These are phyloP conservation scores for Suhomyces bokatorum DNA, from an alignment of 1,139 yeast genomes.

Conservation along the genomic window DNA sequence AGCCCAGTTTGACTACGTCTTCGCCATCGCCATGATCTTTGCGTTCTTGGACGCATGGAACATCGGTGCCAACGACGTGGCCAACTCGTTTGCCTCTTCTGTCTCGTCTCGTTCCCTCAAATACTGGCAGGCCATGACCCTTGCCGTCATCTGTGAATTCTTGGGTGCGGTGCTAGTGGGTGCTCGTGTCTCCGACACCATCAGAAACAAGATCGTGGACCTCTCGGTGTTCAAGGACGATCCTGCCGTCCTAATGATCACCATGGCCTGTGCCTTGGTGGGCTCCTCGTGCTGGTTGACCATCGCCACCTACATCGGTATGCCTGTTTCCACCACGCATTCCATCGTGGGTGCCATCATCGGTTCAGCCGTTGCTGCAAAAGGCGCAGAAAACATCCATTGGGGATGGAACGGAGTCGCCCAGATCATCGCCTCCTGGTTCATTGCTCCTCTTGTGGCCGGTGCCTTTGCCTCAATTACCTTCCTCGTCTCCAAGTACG, in stretches of 20 bases:
- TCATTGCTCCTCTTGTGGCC: slow-evolving; percentile 74
- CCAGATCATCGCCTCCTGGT: slow-evolving; percentile 79
- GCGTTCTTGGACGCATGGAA: slow-evolving; percentile 82
- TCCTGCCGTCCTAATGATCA: slow-evolving; percentile 71
- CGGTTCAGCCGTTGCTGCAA: slow-evolving; percentile 76
- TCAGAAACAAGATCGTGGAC: slow-evolving; percentile 61
- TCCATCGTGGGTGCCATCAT: slow-evolving; percentile 77
- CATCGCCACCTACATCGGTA: slow-evolving; percentile 63
- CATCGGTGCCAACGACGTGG: slow-evolving; percentile 83
- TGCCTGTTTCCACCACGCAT: slow-evolving; percentile 81
- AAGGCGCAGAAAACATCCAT: slow-evolving; percentile 53
- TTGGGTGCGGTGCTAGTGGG: slow-evolving; percentile 77
- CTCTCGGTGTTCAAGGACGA: slow-evolving; percentile 47
- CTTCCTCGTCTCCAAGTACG: slow-evolving; percentile 59
- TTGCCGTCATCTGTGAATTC: slow-evolving; percentile 69
- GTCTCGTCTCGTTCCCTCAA: slow-evolving; percentile 63
- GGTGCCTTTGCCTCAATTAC: slow-evolving; percentile 61
- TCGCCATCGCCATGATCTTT: slow-evolving; percentile 67
- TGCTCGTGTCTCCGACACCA: slow-evolving; percentile 68
- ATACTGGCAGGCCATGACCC: slow-evolving; percentile 73
- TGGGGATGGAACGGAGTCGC: slow-evolving; percentile 83
- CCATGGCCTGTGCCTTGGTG: slow-evolving; percentile 73
- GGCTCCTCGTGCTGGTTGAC: slow-evolving; percentile 78
- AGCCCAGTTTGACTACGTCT: slow-evolving; percentile 63
- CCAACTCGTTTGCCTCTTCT: slow-evolving; percentile 77